Evolutionary conservation across 2,329 filamentous ascomycete species (phyloP).

Genomic region (Botrytis tulipae): DNA sequence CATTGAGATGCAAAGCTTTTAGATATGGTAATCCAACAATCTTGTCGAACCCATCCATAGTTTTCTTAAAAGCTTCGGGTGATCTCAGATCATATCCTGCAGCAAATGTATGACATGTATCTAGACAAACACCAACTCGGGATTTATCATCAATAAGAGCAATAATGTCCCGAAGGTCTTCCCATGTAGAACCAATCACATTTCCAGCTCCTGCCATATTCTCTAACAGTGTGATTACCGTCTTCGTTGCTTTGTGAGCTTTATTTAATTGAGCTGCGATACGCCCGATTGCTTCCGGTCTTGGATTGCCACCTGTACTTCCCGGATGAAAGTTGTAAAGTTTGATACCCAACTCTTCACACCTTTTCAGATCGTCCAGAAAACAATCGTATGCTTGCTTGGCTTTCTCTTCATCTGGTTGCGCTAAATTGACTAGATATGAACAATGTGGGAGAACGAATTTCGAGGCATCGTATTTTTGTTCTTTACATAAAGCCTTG

Average conservation of each 20-base stretch:
- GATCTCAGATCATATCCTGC: slow-evolving; percentile 87
- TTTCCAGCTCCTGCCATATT: slow-evolving; percentile 94
- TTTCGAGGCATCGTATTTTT: slow-evolving; percentile 68
- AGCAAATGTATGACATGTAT: slow-evolving; percentile 95
- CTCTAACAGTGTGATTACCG: slow-evolving; percentile 82
- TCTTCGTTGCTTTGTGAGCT: slow-evolving; percentile 71
- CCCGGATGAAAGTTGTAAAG: slow-evolving; percentile 99
- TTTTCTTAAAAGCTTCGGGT: slow-evolving; percentile 68
- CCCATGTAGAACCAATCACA: slow-evolving; percentile 79
- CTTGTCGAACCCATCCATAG: slow-evolving; percentile 72
- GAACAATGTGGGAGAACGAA: slow-evolving; percentile 89
- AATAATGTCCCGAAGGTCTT: slow-evolving; percentile 85
- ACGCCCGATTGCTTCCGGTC: slow-evolving; percentile 68
- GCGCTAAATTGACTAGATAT: slow-evolving; percentile 94
- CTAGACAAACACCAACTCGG: slow-evolving; percentile 89
- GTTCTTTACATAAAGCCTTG: slow-evolving; percentile 61
- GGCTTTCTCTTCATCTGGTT: slow-evolving; percentile 75
- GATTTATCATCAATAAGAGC: slow-evolving; percentile 73
- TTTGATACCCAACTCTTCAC: slow-evolving; percentile 78
- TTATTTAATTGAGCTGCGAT: slow-evolving; percentile 81
- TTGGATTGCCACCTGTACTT: slow-evolving; percentile 66
- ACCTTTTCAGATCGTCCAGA: slow-evolving; percentile 81
- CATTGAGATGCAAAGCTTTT: slow-evolving; percentile 86
- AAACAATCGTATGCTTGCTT: slow-evolving; percentile 84
- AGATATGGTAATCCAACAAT: slow-evolving; percentile 78